Evolutionary conservation across 2,329 filamentous ascomycete genomes (phyloP).

Genomic region (Cladosporium sp.): DNA sequence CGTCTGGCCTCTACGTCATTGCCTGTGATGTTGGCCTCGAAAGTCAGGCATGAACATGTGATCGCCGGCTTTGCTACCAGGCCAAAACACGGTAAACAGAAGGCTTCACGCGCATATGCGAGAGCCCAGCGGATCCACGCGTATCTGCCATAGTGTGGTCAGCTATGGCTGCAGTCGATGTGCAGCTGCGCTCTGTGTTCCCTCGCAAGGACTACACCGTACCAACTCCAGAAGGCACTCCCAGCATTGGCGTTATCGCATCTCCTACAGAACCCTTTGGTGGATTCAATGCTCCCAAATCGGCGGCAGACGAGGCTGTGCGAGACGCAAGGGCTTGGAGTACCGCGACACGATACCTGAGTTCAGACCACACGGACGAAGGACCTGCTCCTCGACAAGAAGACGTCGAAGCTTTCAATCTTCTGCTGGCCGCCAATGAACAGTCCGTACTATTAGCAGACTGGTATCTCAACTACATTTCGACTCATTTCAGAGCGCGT

Average conservation of each 20-base stretch:
- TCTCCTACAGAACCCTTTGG: constrained; percentile 39
- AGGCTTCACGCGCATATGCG: too few species aligned
- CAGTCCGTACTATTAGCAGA: constrained; percentile 26
- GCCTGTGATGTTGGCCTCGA: too few species aligned
- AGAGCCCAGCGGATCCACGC: too few species aligned
- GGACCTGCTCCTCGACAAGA: not conserved
- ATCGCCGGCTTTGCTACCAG: not conserved
- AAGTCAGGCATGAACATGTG: not conserved
- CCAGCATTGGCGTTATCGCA: constrained; percentile 36
- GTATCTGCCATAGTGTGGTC: too few species aligned
- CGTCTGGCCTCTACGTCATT: not conserved
- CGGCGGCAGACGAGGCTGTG: constrained; percentile 30
- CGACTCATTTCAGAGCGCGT: constrained; percentile 37
- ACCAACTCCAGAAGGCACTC: constrained; percentile 43
- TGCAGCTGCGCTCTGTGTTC: constrained; percentile 36
- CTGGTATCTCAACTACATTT: constrained; percentile 45
- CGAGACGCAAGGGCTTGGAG: constrained; percentile 43
- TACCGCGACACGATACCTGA: constrained; percentile 41
- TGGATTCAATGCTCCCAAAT: constrained; percentile 36
- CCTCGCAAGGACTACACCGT: constrained; percentile 39
- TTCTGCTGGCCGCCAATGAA: constrained; percentile 9
- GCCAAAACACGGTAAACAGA: not conserved
- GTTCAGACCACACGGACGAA: constrained; percentile 1
- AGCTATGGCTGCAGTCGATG: not conserved
- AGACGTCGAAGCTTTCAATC: constrained; percentile 17